These are phyloP conservation scores for Citrus australasica DNA, from an alignment of 345 rosid species.

Conservation along the genomic window DNA sequence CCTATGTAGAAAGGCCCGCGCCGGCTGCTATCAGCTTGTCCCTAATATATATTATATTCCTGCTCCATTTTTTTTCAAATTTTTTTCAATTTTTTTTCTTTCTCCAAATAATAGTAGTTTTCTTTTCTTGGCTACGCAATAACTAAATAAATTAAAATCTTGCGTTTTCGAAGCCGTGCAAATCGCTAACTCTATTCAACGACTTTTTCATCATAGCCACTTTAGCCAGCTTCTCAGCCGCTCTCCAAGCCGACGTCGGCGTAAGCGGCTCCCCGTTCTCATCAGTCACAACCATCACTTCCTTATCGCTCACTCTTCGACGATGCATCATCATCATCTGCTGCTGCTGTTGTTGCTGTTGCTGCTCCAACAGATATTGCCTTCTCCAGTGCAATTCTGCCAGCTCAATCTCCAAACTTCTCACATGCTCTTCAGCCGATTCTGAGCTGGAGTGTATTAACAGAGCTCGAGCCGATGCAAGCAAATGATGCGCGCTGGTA, in stretches of 20 bases:
- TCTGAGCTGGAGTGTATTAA: constrained; percentile 40
- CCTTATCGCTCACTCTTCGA: constrained; percentile 33
- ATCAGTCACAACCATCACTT: constrained; percentile 36
- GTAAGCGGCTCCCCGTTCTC: constrained; percentile 86
- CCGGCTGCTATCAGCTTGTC: constrained; percentile 28
- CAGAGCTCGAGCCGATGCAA: constrained; percentile 70
- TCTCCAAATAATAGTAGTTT: not conserved
- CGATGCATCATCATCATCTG: constrained; percentile 20
- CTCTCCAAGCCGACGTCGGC: constrained; percentile 86
- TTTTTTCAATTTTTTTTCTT: not conserved
- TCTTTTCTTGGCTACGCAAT: not conserved
- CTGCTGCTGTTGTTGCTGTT: constrained; percentile 12
- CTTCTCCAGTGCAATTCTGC: constrained; percentile 61
- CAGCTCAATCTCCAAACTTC: constrained; percentile 57
- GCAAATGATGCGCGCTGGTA: constrained; percentile 59
- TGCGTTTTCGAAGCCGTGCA: constrained; percentile 97
- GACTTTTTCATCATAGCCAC: constrained; percentile 79
- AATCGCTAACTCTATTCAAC: constrained; percentile 67
- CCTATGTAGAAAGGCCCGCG: constrained; percentile 26
- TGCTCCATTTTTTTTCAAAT: not conserved
- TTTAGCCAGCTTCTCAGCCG: constrained; percentile 90
- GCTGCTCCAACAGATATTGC: constrained; percentile 33
- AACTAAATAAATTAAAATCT: constrained; percentile 53
- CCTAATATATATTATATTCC: constrained; percentile 4
- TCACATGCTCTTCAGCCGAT: constrained; percentile 35